phyloP scores from a whole-genome alignment of 2,329 filamentous ascomycete species.

The Juglanconis sp. region DNA sequence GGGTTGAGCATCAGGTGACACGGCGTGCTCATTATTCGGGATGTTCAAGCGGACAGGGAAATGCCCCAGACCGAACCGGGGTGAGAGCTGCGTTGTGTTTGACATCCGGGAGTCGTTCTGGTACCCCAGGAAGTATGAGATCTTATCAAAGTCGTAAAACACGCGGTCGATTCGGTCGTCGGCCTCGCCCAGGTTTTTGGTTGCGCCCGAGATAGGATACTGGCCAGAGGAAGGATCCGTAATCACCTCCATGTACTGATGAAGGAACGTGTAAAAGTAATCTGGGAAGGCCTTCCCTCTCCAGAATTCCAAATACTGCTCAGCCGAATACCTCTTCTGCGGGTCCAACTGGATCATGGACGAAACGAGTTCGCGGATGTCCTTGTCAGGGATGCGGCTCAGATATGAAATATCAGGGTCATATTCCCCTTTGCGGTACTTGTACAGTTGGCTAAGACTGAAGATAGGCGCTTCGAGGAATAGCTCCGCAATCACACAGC shows the following conservation, averaged over 20 bases:
- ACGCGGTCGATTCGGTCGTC: constrained; percentile 94
- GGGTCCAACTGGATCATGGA: constrained; percentile 97
- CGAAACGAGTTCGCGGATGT: constrained; percentile 82
- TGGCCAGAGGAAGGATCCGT: constrained; percentile 85
- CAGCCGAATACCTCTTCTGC: constrained; percentile 85
- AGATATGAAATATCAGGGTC: constrained; percentile 79
- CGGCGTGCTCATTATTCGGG: constrained; percentile 75
- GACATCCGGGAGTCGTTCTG: constrained; percentile 43
- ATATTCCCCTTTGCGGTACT: constrained; percentile 89
- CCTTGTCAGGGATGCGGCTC: constrained; percentile 80
- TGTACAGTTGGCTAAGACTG: constrained; percentile 92
- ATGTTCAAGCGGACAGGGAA: constrained; percentile 85
- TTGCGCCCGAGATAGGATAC: constrained; percentile 63
- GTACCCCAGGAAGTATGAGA: constrained; percentile 88
- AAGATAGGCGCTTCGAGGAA: constrained; percentile 97
- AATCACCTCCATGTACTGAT: constrained; percentile 95
- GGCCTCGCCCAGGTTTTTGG: constrained; percentile 75
- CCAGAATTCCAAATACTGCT: constrained; percentile 92
- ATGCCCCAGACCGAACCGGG: constrained; percentile 54
- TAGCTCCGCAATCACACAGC: constrained; percentile 93
- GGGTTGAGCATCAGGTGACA: constrained; percentile 57
- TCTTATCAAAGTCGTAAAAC: constrained; percentile 95
- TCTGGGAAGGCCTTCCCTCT: constrained; percentile 87
- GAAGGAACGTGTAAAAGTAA: constrained; percentile 96
- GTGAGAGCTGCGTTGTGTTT: constrained; percentile 33